Evolutionary conservation across 2,329 filamentous ascomycete species (phyloP), one percentile per base, ranked within the genome.

Genomic region (Apiospora malaysiana): DNA sequence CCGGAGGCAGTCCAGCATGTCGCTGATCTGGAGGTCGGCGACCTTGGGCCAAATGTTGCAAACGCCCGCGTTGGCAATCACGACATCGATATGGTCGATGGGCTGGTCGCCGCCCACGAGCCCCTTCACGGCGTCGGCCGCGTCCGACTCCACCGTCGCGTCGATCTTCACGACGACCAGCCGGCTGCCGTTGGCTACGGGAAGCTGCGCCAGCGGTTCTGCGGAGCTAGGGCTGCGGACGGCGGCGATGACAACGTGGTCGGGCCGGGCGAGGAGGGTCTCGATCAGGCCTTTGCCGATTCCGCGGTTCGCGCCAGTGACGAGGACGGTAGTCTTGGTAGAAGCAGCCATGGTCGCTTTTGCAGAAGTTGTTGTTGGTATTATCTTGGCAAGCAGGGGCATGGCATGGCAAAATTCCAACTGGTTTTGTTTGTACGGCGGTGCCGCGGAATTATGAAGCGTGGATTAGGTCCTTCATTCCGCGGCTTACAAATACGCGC

Each of bases 1-100:
- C 0, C 81, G 74, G 56, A 86, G 75, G 73, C 85, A 81, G 0
- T 78, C 75, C 3, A 75, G 49, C 51, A 87, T 70, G 27, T 84
- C 81, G 6, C 78, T 76, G 9, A 81, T 75, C 18, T 82, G 77
- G 27, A 79, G 78, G 14, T 42, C 59, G 25, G 14, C 21, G 25
- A 66, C 59, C 12, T 21, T 27, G 14, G 25, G 25, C 25, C 21
- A 21, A 9, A 14, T 66, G 21, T 16, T 66, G 25, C 21, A 37
- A 21, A 42, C 37, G 14, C 59, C 59, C 4, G 59, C 59, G 59
- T 66, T 66, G 32, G 59, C 59, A 21, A 66, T 37, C 32, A 66
- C 59, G 4, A 66, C n/a, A 21, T 66, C 59, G 32, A 66, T 32
- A 21, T 66, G 27, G 9, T 66, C 32, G 59, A 66, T 59, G 23